Percentiles rank a stretch among this genome's conserved stretches.
Conservation (phyloP, 1,139 yeast species). For the Magnusiomyces tetraspermus region DNA sequence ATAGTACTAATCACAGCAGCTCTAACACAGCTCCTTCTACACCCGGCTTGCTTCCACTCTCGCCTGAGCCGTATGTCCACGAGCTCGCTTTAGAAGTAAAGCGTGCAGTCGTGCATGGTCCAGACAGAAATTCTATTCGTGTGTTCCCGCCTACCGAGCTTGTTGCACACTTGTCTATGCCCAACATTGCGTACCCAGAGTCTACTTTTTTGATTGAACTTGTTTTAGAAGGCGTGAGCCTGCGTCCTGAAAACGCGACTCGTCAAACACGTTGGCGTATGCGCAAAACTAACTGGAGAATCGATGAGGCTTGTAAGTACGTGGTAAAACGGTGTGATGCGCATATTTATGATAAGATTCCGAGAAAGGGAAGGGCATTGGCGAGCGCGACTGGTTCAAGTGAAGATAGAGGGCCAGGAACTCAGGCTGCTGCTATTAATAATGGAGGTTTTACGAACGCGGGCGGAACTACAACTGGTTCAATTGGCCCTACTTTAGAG, state of each 20-base stretch:
- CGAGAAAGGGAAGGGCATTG: background rate
- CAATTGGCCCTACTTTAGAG: background rate
- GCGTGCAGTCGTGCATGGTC: constrained; percentile 70
- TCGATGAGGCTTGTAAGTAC: constrained; percentile 72
- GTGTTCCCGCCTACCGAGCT: constrained; percentile 94
- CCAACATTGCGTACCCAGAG: constrained; percentile 82
- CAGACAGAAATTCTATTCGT: constrained; percentile 77
- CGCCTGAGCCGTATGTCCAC: constrained; percentile 34
- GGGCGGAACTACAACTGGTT: background rate
- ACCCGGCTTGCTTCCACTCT: too few relatives aligned
- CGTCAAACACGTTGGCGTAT: constrained; percentile 75
- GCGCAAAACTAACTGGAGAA: constrained; percentile 80
- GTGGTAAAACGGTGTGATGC: constrained; percentile 32
- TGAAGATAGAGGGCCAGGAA: too few relatives aligned
- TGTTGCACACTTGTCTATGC: constrained; percentile 75
- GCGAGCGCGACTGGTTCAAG: background rate
- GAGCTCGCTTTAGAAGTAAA: constrained; percentile 65
- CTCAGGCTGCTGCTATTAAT: background rate
- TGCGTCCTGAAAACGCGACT: constrained; percentile 25
- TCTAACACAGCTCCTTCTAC: too few relatives aligned
- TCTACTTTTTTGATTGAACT: constrained; percentile 77
- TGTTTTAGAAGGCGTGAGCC: constrained; percentile 59
- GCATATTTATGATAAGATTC: constrained; percentile 10
- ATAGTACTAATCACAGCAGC: too few relatives aligned
- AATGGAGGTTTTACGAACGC: background rate